Percentiles rank a stretch among this genome's conserved stretches.
phyloP scores from a whole-genome alignment of 192 early-diverging fungal species.

The Kickxella alabastrina region DNA sequence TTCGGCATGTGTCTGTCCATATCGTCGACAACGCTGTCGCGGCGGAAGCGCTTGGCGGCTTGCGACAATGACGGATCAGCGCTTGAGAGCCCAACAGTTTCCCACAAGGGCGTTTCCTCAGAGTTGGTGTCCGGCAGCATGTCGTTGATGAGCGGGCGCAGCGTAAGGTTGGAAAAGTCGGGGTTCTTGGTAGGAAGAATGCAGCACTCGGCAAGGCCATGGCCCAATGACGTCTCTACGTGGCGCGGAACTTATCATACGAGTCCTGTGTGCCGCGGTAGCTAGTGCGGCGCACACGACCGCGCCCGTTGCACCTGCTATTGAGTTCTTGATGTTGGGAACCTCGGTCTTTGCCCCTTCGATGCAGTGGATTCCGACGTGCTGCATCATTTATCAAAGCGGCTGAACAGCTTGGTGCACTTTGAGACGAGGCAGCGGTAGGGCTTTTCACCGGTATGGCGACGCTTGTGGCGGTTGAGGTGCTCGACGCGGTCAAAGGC shows the following conservation, averaged over 20 bases:
- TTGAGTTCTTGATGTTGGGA: conserved; percentile 53
- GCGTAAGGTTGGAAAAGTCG: conserved; percentile 48
- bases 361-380: conserved; percentile 64
- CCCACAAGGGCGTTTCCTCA: conserved; percentile 11
- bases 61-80: neutral
- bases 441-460: conserved; percentile 62
- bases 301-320: conserved; percentile 46
- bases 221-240: conserved; percentile 33
- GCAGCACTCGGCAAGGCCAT: conserved; percentile 31
- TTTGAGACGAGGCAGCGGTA: conserved; percentile 66
- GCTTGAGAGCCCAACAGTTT: neutral
- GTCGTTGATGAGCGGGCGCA: conserved; percentile 41
- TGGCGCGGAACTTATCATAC: conserved; percentile 46
- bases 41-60: conserved; percentile 23
- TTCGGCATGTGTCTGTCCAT: conserved; percentile 27
- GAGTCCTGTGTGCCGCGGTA: conserved; percentile 40
- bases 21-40: conserved; percentile 41
- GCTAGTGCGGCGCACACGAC: conserved; percentile 50
- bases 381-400: conserved; percentile 84
- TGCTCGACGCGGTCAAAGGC: conserved; percentile 77
- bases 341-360: conserved; percentile 48
- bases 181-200: conserved; percentile 46
- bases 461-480: conserved; percentile 69
- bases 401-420: conserved; percentile 64
- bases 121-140: conserved; percentile 2